Evolutionary conservation across 306 rosid genomes (phyloP).

Genomic region (Medicago truncatula): DNA sequence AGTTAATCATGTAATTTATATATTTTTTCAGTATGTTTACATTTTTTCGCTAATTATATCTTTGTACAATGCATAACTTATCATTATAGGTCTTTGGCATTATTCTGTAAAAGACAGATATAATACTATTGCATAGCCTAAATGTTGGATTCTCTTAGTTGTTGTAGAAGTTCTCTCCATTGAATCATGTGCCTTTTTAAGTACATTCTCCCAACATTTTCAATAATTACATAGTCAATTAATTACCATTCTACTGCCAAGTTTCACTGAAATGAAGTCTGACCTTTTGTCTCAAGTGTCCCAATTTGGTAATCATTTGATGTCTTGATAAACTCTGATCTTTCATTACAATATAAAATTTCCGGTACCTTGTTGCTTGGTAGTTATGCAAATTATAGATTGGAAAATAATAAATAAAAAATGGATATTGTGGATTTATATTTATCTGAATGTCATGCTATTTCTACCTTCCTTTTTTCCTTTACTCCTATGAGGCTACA

Average conservation of each 20-base stretch:
- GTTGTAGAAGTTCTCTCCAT: too few species aligned
- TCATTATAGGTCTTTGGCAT: too few species aligned
- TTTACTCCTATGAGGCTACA: neutral
- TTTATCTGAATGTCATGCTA: neutral
- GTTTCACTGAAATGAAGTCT: neutral
- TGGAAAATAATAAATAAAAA: constrained; percentile 2
- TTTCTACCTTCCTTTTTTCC: constrained; percentile 6
- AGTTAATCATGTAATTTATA: constrained; percentile 14
- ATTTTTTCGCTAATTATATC: neutral
- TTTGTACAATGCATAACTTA: neutral
- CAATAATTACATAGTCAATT: neutral
- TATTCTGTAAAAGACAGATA: too few species aligned
- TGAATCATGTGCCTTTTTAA: neutral
- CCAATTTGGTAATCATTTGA: constrained; percentile 11
- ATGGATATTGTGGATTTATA: constrained; percentile 28
- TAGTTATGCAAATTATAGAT: constrained; percentile 27
- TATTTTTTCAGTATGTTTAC: constrained; percentile 5
- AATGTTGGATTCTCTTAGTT: too few species aligned
- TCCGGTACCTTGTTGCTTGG: constrained; percentile 8
- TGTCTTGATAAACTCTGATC: constrained; percentile 24
- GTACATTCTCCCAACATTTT: neutral
- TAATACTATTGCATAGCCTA: too few species aligned
- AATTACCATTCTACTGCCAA: neutral
- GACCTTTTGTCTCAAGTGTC: neutral
- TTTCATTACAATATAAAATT: neutral